These are phyloP conservation scores for Fistulinella cinereoalba DNA, from an alignment of 1,284 basidiomycete species.

Conservation along the genomic window DNA sequence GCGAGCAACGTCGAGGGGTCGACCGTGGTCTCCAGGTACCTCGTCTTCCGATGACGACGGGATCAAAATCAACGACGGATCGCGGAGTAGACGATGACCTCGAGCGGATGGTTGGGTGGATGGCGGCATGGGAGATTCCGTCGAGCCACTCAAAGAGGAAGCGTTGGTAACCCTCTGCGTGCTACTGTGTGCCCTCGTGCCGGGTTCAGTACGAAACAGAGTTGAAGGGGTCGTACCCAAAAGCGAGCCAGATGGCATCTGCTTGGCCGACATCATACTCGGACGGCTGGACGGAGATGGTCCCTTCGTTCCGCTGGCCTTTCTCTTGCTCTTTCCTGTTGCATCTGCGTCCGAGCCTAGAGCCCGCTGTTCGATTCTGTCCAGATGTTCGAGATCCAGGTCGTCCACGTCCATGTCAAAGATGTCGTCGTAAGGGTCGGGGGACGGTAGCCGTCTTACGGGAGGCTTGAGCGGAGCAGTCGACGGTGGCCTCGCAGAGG, in stretches of 20 bases:
- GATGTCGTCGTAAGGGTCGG: constrained; percentile 27
- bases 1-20: constrained; percentile 4
- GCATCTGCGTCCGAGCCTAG: constrained; percentile 2
- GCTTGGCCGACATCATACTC: constrained; percentile 1
- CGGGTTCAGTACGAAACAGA: constrained; percentile 17
- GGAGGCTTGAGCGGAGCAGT: neutral
- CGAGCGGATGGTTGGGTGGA: constrained; percentile 19
- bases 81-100: constrained; percentile 14
- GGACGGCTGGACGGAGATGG: neutral
- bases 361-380: constrained; percentile 29
- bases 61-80: constrained; percentile 27
- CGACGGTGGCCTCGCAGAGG: neutral
- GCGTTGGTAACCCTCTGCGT: constrained; percentile 6
- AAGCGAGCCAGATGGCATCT: constrained; percentile 5
- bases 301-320: constrained; percentile 2
- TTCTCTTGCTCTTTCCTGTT: constrained; percentile 23
- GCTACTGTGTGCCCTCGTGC: constrained; percentile 14
- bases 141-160: constrained; percentile 16
- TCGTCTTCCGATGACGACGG: constrained; percentile 24
- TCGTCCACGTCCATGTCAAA: constrained; percentile 30
- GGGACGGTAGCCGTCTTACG: constrained; percentile 9
- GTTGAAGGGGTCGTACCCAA: constrained; percentile 19
- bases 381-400: constrained; percentile 33
- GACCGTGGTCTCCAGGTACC: neutral
- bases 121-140: constrained; percentile 11